These are phyloP conservation scores for Paspalum notatum DNA, from an alignment of 176 grass and related monocot genomes.

Conservation along the genomic window DNA sequence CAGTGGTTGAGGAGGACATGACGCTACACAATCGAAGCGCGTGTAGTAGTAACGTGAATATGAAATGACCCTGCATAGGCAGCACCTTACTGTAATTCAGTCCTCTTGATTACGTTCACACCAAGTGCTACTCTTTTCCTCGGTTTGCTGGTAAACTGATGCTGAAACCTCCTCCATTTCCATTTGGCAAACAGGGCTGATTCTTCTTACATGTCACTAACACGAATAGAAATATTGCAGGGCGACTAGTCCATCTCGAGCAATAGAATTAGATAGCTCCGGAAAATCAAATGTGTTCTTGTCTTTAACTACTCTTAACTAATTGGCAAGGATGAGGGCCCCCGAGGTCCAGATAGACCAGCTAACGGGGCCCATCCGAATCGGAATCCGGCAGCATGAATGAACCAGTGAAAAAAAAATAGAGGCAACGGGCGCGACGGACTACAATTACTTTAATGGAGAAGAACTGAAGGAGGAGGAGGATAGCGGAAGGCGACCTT, in stretches of 20 bases:
- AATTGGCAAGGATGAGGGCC: neutral
- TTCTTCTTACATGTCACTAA: neutral
- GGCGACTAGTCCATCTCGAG: neutral
- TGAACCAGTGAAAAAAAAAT: too few relatives aligned
- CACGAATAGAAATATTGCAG: neutral
- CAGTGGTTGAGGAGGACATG: constrained; percentile 2
- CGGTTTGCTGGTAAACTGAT: neutral
- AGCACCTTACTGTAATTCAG: too few relatives aligned
- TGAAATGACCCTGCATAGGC: neutral
- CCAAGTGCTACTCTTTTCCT: neutral
- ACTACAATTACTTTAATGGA: too few relatives aligned
- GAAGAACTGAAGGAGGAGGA: too few relatives aligned
- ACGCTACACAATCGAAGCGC: neutral
- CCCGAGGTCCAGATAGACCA: neutral
- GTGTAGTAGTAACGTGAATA: neutral
- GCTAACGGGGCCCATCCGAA: neutral
- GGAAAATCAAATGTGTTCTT: neutral
- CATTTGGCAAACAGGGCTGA: neutral
- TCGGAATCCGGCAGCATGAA: neutral
- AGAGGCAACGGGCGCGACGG: too few relatives aligned
- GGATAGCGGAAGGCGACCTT: constrained; percentile 40
- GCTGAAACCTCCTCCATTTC: neutral
- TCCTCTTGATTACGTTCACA: neutral
- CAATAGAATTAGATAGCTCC: neutral
- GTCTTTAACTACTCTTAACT: neutral